Base-by-base conservation (phyloP, 805 yeast genomes). In the Yamadazyma kitorensis region DNA sequence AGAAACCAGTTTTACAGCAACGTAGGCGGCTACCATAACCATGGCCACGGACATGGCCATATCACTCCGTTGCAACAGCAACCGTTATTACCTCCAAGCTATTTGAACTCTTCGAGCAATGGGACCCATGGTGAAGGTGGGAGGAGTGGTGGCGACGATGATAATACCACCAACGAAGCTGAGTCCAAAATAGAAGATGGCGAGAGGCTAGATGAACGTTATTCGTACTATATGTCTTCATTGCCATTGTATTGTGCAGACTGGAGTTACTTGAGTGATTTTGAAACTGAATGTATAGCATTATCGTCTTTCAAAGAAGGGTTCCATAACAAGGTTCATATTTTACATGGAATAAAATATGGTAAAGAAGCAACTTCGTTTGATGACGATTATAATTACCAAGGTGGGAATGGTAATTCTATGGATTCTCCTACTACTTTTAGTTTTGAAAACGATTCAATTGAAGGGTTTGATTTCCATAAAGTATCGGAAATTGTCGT, bases 301-400 rank as follows among this genome's bases (percentile, higher is more conserved):
- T 53, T 82, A n/a, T 71, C 81, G n/a, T 74, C 95, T 0, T 86
- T 79, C 53, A 74, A 84, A 39, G 97, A 89, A 55, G 95, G 86
- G 32, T 64, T 78, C 17, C 64, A 70, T 25, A 89, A 89, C 58
- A 75, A 76, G 44, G 54, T 88, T 17, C 80, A 78, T 49, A 57
- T 82, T 14, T 44, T 59, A 6, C 64, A 52, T 36, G 67, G 64
- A 6, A 31, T 51, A n/a, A 36, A 39, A 10, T 58, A 55, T 38
- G 59, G 55, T 5, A 37, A 41, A 21, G 58, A 52, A 6, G 44
- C 50, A 12, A 46, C 48, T 6, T 29, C 39, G 3, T 46, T 36
- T 24, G 49, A 39, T 17, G 55, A 51, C 16, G 52, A 24, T 27
- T 34, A 33, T 31, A 31, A 12, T n/a, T n/a, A n/a, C n/a, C n/a